Base-by-base conservation (phyloP, 2,329 filamentous ascomycete species). In the Incumbomyces lentus region DNA sequence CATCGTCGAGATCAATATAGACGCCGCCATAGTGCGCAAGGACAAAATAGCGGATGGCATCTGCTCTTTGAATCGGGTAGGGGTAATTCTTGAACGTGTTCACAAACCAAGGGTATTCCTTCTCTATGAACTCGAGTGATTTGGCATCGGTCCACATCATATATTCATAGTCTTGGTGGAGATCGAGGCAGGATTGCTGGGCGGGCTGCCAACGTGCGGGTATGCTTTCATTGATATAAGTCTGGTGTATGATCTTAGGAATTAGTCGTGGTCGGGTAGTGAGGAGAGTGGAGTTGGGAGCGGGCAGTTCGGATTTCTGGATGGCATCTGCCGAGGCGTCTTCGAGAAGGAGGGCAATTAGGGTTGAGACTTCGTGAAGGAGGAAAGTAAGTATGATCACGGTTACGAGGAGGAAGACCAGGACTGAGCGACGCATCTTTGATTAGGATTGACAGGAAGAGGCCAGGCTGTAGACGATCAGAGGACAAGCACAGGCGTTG, bases 1-100 rank as follows among this genome's bases (percentile, higher is more conserved):
- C 82, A 63, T 81, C 80, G 63, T 92, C 85, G 40, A 90, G 67
- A 59, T 92, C 85, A 55, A 90, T 79, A 64, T 90, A 90, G 47
- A 87, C 80, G 34, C 86, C 86, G 46, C 86, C 86, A 60, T 78
- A 89, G 63, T 86, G 78, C 44, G 80, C 74, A 29, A 92, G 72
- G 16, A 88, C 73, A 60, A 90, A 89, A 67, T 90, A 90, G 42
- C 85, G 76, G 57, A 90, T 84, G 4, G 83, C 73, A 59, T 90
- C 85, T 47, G 84, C 82, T 50, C 84, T 77, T 65, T 89, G 82
- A 53, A 90, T 87, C 11, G 81, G 79, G 62, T 82, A 85, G 29
- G 70, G 73, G 65, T 89, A 90, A 58, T 73, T 73, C 59, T 86
- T 79, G 59, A 84, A 92, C 0, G 81, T 86, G 44, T 78, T 71